Percentiles rank a stretch among this genome's conserved stretches.
Conservation (phyloP, 2,329 filamentous ascomycete species). For the Monosporascus sp. region DNA sequence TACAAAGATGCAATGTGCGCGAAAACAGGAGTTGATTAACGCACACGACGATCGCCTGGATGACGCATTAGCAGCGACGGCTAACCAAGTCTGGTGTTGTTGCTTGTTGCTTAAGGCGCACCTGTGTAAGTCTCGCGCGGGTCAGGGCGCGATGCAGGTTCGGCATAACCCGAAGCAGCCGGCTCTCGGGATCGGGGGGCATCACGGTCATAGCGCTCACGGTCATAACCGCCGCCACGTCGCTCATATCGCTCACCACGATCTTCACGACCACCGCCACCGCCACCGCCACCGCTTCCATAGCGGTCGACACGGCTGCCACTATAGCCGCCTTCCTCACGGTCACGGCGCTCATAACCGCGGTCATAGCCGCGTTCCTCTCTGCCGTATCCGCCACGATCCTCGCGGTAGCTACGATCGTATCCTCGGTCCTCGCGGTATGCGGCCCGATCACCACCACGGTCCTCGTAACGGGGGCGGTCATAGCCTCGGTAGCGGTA, state of each 20-base stretch:
- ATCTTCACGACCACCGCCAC: background rate
- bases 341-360: constrained; percentile 45
- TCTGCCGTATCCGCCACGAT: constrained; percentile 29
- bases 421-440: constrained; percentile 38
- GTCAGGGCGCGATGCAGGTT: constrained; percentile 36
- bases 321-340: constrained; percentile 19
- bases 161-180: constrained; percentile 34
- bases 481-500: constrained; percentile 49
- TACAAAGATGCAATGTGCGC: constrained; percentile 6
- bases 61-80: constrained; percentile 19
- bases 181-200: constrained; percentile 33
- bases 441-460: constrained; percentile 36
- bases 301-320: constrained; percentile 22
- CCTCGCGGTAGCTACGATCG: constrained; percentile 31
- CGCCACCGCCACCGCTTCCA: constrained; percentile 13
- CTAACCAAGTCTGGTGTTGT: constrained; percentile 11
- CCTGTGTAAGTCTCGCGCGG: constrained; percentile 37
- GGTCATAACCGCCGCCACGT: constrained; percentile 22
- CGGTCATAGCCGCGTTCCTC: constrained; percentile 41
- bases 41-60: constrained; percentile 16
- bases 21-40: constrained; percentile 5
- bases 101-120: constrained; percentile 22
- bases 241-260: constrained; percentile 11
- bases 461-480: constrained; percentile 31
- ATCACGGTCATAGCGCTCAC: constrained; percentile 39